Evolutionary conservation across 1,139 yeast species (phyloP).

Genomic region (Hansenula sp.): DNA sequence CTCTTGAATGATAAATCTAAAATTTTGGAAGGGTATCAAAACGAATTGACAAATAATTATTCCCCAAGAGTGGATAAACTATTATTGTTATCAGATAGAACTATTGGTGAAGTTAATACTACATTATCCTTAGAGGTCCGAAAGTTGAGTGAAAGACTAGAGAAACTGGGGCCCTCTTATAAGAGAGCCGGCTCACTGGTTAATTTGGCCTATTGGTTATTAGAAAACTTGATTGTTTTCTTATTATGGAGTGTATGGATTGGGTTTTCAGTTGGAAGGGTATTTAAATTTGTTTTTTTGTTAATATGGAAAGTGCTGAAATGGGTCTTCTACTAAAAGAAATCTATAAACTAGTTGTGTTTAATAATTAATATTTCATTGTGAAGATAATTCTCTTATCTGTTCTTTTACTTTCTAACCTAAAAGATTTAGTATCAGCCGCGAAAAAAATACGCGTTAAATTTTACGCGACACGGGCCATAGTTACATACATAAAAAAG

Average conservation of each 20-base stretch:
- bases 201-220: conserved; percentile 23
- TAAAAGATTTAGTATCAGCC: too few relatives aligned
- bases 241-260: conserved; percentile 70
- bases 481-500: neutral
- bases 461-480: too few relatives aligned
- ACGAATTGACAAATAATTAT: conserved; percentile 31
- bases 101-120: conserved; percentile 80
- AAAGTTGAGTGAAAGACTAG: conserved; percentile 65
- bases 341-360: neutral
- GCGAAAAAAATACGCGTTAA: too few relatives aligned
- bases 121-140: conserved; percentile 71
- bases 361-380: too few relatives aligned
- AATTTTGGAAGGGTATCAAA: conserved; percentile 23
- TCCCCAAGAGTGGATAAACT: conserved; percentile 57
- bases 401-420: too few relatives aligned
- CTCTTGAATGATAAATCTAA: conserved; percentile 13
- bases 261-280: conserved; percentile 52
- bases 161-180: conserved; percentile 39
- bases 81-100: conserved; percentile 67
- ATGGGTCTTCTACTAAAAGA: conserved; percentile 36
- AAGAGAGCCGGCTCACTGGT: conserved; percentile 19
- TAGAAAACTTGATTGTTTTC: conserved; percentile 58
- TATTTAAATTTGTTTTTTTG: conserved; percentile 31
- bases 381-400: too few relatives aligned
- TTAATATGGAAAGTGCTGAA: conserved; percentile 37